Evolutionary conservation across 495 filamentous ascomycete genomes (phyloP).

Genomic region (Penicillium odoratum): DNA sequence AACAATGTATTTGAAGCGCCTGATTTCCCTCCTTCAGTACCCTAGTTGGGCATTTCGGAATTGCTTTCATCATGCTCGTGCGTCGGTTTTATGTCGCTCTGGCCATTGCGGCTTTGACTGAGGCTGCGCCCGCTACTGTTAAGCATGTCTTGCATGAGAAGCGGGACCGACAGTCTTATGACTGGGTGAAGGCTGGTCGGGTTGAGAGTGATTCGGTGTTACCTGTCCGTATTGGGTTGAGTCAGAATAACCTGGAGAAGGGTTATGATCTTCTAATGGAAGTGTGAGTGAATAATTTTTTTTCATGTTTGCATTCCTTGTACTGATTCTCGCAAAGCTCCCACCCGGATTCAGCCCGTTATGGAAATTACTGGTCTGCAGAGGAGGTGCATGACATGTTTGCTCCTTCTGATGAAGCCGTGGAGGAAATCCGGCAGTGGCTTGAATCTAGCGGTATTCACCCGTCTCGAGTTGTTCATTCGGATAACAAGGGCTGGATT

Average conservation of each 20-base stretch:
- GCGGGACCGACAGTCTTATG: constrained; percentile 23
- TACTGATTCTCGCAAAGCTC: constrained; percentile 51
- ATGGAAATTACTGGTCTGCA: constrained; percentile 62
- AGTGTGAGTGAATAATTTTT: constrained; percentile 14
- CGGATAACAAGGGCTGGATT: constrained; percentile 56
- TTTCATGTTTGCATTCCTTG: not conserved
- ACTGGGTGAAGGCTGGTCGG: constrained; percentile 37
- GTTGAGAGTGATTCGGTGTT: constrained; percentile 29
- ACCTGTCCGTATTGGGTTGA: constrained; percentile 33
- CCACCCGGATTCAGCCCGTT: constrained; percentile 57
- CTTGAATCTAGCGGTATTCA: constrained; percentile 51
- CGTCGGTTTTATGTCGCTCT: constrained; percentile 27
- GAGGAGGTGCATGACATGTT: constrained; percentile 57
- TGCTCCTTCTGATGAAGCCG: constrained; percentile 48
- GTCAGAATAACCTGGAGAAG: constrained; percentile 31
- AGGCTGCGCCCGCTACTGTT: constrained; percentile 32
- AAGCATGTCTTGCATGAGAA: constrained; percentile 47
- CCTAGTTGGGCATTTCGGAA: not conserved
- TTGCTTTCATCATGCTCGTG: constrained; percentile 18
- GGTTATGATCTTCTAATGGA: constrained; percentile 31
- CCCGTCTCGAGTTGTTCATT: constrained; percentile 44
- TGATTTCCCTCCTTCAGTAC: not conserved
- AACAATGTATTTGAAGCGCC: not conserved
- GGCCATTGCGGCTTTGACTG: constrained; percentile 29
- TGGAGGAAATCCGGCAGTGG: constrained; percentile 46